phyloP scores from a whole-genome alignment of 192 early-diverging fungal species.

The Gigaspora rosea region DNA sequence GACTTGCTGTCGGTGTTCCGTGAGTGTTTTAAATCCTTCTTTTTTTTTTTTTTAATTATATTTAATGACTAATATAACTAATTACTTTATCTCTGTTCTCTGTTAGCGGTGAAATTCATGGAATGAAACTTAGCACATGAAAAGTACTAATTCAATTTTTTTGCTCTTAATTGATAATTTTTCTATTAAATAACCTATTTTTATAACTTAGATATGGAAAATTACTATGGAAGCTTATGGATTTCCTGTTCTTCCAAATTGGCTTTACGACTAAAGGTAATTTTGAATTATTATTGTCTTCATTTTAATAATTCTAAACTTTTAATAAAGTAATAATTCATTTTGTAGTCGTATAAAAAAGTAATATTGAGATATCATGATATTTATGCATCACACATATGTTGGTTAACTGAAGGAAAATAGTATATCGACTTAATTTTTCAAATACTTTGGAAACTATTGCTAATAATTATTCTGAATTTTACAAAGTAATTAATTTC shows the following conservation, averaged over 20 bases:
- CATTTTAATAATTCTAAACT: not conserved
- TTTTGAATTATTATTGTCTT: not conserved
- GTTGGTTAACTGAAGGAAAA: not conserved
- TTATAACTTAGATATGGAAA: constrained; percentile 65
- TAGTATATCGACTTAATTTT: not conserved
- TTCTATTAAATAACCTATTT: not conserved
- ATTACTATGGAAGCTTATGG: constrained; percentile 82
- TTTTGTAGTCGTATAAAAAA: not conserved
- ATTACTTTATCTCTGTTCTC: not conserved
- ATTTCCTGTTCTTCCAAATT: constrained; percentile 57
- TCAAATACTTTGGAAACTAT: not conserved
- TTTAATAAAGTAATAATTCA: not conserved
- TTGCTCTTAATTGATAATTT: not conserved
- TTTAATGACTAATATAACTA: not conserved
- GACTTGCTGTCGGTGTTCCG: constrained; percentile 76
- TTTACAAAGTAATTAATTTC: not conserved
- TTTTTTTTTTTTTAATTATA: not conserved
- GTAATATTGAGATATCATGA: not conserved
- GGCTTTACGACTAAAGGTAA: constrained; percentile 41
- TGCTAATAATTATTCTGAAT: not conserved
- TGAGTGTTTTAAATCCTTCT: constrained; percentile 38
- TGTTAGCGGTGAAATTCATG: constrained; percentile 79
- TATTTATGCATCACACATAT: not conserved
- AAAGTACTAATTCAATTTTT: constrained; percentile 37
- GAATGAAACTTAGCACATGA: constrained; percentile 80